A percentile compares a stretch with the other conserved stretches of the same genome.
Conservation (phyloP, 192 early-diverging fungal species). For the Kappamyces sp. region DNA sequence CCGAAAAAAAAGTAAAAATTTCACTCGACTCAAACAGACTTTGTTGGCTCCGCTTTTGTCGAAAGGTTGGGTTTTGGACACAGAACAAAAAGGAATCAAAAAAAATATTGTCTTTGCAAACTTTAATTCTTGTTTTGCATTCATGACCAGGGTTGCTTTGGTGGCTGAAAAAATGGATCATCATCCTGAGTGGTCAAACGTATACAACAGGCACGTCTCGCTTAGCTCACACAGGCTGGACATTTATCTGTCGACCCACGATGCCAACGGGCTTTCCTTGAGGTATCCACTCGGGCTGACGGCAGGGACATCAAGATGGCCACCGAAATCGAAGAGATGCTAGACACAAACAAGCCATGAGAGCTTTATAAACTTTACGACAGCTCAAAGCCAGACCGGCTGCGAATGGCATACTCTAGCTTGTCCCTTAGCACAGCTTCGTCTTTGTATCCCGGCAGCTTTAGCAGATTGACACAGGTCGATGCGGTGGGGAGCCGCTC, state of each 20-base stretch:
- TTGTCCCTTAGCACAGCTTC: constrained; percentile 59
- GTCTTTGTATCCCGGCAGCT: constrained; percentile 72
- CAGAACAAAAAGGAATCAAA: too few species aligned
- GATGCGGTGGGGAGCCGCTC: constrained; percentile 64
- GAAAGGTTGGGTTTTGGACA: too few species aligned
- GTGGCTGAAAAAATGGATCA: constrained; percentile 88
- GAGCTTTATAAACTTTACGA: constrained; percentile 41
- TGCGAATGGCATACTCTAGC: constrained; percentile 77
- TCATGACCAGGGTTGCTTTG: constrained; percentile 89
- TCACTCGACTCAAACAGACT: too few species aligned
- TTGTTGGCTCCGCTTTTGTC: too few species aligned
- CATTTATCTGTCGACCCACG: constrained; percentile 70
- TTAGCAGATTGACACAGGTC: constrained; percentile 80
- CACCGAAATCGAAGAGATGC: constrained; percentile 39
- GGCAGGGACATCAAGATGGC: constrained; percentile 42
- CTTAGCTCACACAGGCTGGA: constrained; percentile 61
- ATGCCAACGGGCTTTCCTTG: constrained; percentile 74
- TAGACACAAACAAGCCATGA: background rate
- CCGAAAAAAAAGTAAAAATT: too few species aligned
- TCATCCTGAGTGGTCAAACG: constrained; percentile 86
- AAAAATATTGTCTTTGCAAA: constrained; percentile 19
- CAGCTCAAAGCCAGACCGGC: constrained; percentile 86
- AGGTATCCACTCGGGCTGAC: constrained; percentile 62
- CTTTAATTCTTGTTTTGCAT: constrained; percentile 86
- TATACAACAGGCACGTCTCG: constrained; percentile 69